Base-by-base conservation (phyloP, 768 basidiomycete genomes). In the Amanita fuliginea region DNA sequence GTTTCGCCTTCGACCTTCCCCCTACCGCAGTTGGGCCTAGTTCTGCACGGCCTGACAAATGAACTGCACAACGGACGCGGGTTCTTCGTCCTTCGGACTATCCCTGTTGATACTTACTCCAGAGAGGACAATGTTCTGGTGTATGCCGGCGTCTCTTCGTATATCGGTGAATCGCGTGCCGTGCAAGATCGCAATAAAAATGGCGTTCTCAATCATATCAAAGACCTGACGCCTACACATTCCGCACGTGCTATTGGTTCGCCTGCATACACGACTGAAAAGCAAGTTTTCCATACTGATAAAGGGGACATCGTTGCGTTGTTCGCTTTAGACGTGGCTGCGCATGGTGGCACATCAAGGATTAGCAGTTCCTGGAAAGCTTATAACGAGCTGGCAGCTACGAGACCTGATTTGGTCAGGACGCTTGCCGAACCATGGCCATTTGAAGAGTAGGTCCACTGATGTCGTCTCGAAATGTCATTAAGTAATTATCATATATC, bases 201-300 rank as follows among this genome's bases (percentile, higher is more conserved):
- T 24, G 71, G 68, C 16, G 70, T 73, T 21, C 63, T 75, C 16
- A 66, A 68, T 6, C 73, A 75, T 47, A 71, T 75, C 56, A 73
- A 73, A 52, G 73, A 75, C 52, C 63, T 75, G 42, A 71, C 64
- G 26, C 57, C 64, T 43, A 68, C 64, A 53, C 70, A 71, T 49
- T 67, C 71, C 4, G 63, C 65, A 53, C 67, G 67, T 14, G 67
- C 64, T 14, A 69, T 71, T 42, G 69, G 70, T 6, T 67, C 69
- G 46, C 64, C 71, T 8, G 73, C 72, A 35, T 73, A 73, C 54
- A 75, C 70, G 3, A 75, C 71, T 1, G 71, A 74, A 58, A 72
- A 69, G 51, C 72, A 74, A 54, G 72, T 74, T 18, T 75, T 75
- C 61, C 72, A 74, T 53, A 72, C 72, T 1, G 72, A 74, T 51